A percentile compares a stretch with the other conserved stretches of the same genome.
Evolutionary conservation across 768 basidiomycete species (phyloP).

Genomic region (Suillus ampliporus): DNA sequence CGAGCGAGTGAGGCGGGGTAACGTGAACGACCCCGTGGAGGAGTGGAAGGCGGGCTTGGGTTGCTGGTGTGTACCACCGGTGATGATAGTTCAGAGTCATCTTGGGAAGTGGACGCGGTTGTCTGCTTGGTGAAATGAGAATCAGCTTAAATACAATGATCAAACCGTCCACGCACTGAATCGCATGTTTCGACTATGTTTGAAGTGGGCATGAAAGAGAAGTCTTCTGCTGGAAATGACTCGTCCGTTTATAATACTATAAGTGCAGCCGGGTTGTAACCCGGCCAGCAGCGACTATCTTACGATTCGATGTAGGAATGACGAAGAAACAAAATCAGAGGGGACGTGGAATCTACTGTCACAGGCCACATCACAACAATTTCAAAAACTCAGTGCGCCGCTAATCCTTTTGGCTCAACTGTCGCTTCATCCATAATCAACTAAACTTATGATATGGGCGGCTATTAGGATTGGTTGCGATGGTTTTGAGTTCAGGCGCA

Average conservation of each 20-base stretch:
- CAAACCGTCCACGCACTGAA: neutral
- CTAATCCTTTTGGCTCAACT: neutral
- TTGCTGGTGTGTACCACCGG: constrained; percentile 16
- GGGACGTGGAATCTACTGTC: neutral
- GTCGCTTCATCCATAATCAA: neutral
- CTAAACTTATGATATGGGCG: neutral
- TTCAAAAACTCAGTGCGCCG: constrained; percentile 3
- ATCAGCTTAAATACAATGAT: neutral
- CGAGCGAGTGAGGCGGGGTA: constrained; percentile 68
- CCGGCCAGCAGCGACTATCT: too few species aligned
- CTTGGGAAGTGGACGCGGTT: neutral
- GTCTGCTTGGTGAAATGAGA: neutral
- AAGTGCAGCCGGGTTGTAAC: neutral
- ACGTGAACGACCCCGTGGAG: constrained; percentile 49
- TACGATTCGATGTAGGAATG: neutral
- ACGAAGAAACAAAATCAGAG: neutral
- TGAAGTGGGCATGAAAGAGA: constrained; percentile 5
- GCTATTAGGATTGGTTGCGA: neutral
- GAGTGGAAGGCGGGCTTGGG: constrained; percentile 50
- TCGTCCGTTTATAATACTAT: constrained; percentile 1
- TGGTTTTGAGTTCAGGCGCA: too few species aligned
- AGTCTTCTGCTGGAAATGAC: neutral
- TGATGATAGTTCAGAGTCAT: constrained; percentile 12
- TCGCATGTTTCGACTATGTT: neutral
- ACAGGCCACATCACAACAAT: neutral